Base-by-base conservation (phyloP, 2,329 filamentous ascomycete genomes). In the Cladosporium sp. region DNA sequence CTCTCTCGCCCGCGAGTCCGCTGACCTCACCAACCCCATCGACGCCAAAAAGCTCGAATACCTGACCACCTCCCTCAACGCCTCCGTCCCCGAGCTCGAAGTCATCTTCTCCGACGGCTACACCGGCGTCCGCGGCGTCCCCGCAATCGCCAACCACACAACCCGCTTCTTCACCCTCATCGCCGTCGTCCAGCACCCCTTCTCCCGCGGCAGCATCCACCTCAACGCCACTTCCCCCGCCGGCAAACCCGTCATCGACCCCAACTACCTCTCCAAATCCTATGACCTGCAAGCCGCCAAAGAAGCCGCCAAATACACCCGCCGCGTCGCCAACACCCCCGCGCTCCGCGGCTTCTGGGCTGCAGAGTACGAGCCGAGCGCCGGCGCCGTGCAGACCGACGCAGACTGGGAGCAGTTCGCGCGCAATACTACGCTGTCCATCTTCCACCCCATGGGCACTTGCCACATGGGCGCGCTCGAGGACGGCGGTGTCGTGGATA, bases 131-230 rank as follows among this genome's bases (percentile, higher is more conserved):
- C 77, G 76, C 67, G 76, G 78, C 23, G 77, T 78, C 65, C 75
- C 76, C 2, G 59, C 72, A 5, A 46, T 28, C 54, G 66, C 71
- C 25, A 70, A 76, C 16, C 75, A 72, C 64, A 77, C 77, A 16
- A 66, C 72, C 51, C 67, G 63, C 79, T 84, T 85, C 74, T 76
- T 86, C 63, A 88, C 85, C 0, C 82, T 89, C 2, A 84, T 89
- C 58, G 82, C 84, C 8, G 81, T 83, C 63, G 76, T 85, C 16
- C 73, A 84, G 7, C 80, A 82, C 0, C 82, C 83, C 0, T 69
- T 84, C 34, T 84, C 82, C 67, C 78, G 53, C 67, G 80, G 80
- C 13, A 74, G 77, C 43, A 79, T 84, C 70, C 81, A 64, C 67
- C 72, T 74, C 67, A 71, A 69, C 43, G 65, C 62, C 39, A 58